Percentiles rank a stretch among this genome's conserved stretches.
These are phyloP conservation scores for Galerina marginata DNA, from an alignment of 768 basidiomycete species.

Conservation along the genomic window DNA sequence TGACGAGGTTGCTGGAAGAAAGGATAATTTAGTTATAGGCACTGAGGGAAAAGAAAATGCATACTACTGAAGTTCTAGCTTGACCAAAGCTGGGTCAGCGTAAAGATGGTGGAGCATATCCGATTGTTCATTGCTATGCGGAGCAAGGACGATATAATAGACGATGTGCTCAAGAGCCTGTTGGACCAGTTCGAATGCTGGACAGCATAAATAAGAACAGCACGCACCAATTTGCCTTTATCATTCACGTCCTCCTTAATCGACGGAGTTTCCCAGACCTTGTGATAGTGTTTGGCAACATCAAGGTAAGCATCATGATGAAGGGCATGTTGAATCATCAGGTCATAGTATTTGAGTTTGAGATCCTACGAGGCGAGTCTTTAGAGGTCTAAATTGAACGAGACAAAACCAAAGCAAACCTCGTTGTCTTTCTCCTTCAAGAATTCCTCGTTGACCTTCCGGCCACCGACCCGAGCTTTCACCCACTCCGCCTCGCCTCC, in stretches of 20 bases:
- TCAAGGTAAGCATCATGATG: constrained; percentile 88
- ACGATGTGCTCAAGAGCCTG: constrained; percentile 95
- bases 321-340: constrained; percentile 95
- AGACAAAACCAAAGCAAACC: constrained; percentile 44
- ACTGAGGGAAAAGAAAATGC: constrained; percentile 17
- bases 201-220: constrained; percentile 2
- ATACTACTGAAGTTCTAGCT: constrained; percentile 87
- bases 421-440: constrained; percentile 89
- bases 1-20: constrained; percentile 80
- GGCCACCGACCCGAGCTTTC: constrained; percentile 87
- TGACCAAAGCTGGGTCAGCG: constrained; percentile 76
- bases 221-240: constrained; percentile 70
- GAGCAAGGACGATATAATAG: constrained; percentile 91
- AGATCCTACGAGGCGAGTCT: constrained; percentile 65
- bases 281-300: constrained; percentile 93
- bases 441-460: constrained; percentile 94
- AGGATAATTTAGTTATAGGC: constrained; percentile 17
- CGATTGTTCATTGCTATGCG: constrained; percentile 96
- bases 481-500: constrained; percentile 92
- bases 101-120: constrained; percentile 94
- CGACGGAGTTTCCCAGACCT: constrained; percentile 96
- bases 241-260: constrained; percentile 82
- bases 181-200: constrained; percentile 12
- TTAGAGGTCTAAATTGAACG: background rate
- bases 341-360: constrained; percentile 93